These are phyloP conservation scores for Davidsoniella neocaledoniae DNA, from an alignment of 2,329 filamentous ascomycete genomes.

Conservation along the genomic window DNA sequence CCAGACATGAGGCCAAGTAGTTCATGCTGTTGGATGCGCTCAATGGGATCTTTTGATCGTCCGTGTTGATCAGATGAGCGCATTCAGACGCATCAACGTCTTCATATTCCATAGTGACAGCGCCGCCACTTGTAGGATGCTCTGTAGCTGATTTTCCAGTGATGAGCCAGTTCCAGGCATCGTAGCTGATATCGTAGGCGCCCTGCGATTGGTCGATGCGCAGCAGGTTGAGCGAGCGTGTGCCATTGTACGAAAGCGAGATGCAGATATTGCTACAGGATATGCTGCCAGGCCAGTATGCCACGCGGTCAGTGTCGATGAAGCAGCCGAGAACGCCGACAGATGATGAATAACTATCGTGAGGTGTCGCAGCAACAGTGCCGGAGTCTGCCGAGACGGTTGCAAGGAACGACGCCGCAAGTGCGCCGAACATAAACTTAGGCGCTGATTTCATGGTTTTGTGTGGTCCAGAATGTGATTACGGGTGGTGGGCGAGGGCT, in stretches of 20 bases:
- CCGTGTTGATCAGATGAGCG: constrained; percentile 30
- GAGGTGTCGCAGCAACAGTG: constrained; percentile 30
- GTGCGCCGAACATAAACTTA: too few relatives aligned
- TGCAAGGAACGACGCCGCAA: constrained; percentile 7
- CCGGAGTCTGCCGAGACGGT: constrained; percentile 17
- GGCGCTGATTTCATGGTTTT: too few relatives aligned
- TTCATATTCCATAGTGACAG: constrained; percentile 33
- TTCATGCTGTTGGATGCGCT: constrained; percentile 41
- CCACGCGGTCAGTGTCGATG: constrained; percentile 42
- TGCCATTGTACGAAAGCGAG: constrained; percentile 29
- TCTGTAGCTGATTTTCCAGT: constrained; percentile 31
- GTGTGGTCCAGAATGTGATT: too few relatives aligned
- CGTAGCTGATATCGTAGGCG: constrained; percentile 42
- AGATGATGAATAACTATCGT: constrained; percentile 38
- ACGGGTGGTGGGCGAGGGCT: too few relatives aligned
- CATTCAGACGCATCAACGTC: constrained; percentile 31
- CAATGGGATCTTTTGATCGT: constrained; percentile 34
- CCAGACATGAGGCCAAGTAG: constrained; percentile 31
- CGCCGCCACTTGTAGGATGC: constrained; percentile 31
- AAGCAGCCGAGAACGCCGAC: constrained; percentile 43
- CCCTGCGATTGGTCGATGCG: constrained; percentile 38
- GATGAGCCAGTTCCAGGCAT: constrained; percentile 42
- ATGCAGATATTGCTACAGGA: constrained; percentile 41
- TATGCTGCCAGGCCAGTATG: constrained; percentile 39
- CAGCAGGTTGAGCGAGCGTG: constrained; percentile 37